Base-by-base conservation (phyloP, 2,329 filamentous ascomycete genomes). In the Penicillium glabrum region DNA sequence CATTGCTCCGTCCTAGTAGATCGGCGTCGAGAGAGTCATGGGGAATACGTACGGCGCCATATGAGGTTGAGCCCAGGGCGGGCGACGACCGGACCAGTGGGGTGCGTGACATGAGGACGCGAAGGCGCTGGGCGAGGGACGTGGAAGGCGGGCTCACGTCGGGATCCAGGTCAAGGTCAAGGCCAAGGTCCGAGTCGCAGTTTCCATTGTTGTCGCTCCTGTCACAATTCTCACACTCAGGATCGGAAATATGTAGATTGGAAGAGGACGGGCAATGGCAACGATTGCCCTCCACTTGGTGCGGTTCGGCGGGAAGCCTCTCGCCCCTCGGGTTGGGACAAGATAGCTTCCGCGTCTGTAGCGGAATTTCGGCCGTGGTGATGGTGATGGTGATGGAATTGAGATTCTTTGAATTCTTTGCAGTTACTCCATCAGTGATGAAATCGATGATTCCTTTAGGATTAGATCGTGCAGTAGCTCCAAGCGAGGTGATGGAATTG, bases 71-170 rank as follows among this genome's bases (percentile, higher is more conserved):
- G 55, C 83, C 84, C 69, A 83, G 80, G 33, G 82, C 83, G 44
- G 84, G 84, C 61, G 84, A 83, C 49, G 84, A 84, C 58, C 83
- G 82, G 53, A 88, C 75, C 56, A 87, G 79, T 57, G 84, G 84
- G 60, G 80, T 76, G 69, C 75, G 77, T 58, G 79, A 81, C 79
- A 81, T 82, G 56, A 74, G 59, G 59, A 41, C 45, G 52, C 57
- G 48, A 43, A 60, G 45, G 35, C 48, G 62, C 48, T 63, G 62
- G 46, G 52, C 54, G 49, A 62, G 16, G 35, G 61, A 61, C 31
- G 35, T 47, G 37, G 51, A 26, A 45, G 54, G 37, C 23, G 47
- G 37, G 35, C 47, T 57, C 48, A 57, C 29, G 44, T 65, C 35
- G n/a, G 37, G 26, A n/a, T 46, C 37, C 23, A 31, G 10, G 48